Conservation (phyloP, 2,329 filamentous ascomycete genomes). For the Microdochium nivale region DNA sequence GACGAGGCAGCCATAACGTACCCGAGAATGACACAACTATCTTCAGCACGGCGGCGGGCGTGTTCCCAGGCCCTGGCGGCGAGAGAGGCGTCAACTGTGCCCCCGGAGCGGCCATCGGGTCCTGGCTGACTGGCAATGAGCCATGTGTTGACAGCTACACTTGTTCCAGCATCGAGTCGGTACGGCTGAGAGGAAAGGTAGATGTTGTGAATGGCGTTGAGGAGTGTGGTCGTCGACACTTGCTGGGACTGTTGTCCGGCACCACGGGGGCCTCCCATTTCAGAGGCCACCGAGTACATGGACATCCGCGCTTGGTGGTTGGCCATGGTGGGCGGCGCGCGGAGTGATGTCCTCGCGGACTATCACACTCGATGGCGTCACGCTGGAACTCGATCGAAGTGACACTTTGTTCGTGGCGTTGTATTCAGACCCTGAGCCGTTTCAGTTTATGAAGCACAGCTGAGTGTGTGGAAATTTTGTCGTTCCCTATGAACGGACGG, state of each 20-base stretch:
- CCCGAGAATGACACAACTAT: conserved; percentile 87
- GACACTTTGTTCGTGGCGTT: background rate
- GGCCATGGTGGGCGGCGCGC: conserved; percentile 37
- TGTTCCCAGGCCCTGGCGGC: conserved; percentile 90
- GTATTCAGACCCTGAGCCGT: background rate
- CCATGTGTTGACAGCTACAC: conserved; percentile 93
- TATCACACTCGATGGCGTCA: conserved; percentile 19
- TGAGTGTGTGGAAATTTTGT: no score
- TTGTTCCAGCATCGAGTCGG: conserved; percentile 79
- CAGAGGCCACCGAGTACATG: conserved; percentile 59
- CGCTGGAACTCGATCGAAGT: background rate
- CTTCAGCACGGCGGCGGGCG: conserved; percentile 85
- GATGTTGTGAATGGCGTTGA: conserved; percentile 86
- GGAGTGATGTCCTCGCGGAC: conserved; percentile 30
- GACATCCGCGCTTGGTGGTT: conserved; percentile 48
- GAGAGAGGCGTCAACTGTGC: conserved; percentile 72
- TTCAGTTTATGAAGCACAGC: no score
- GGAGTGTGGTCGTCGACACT: conserved; percentile 83
- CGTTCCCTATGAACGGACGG: background rate
- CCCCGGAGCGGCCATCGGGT: conserved; percentile 60
- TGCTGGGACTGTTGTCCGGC: conserved; percentile 64
- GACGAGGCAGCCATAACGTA: conserved; percentile 35
- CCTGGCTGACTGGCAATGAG: conserved; percentile 67
- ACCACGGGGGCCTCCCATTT: conserved; percentile 46
- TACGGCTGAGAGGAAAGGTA: conserved; percentile 81